These are phyloP conservation scores for Leccinum cinnamomeum DNA, from an alignment of 1,284 basidiomycete species.

Conservation along the genomic window DNA sequence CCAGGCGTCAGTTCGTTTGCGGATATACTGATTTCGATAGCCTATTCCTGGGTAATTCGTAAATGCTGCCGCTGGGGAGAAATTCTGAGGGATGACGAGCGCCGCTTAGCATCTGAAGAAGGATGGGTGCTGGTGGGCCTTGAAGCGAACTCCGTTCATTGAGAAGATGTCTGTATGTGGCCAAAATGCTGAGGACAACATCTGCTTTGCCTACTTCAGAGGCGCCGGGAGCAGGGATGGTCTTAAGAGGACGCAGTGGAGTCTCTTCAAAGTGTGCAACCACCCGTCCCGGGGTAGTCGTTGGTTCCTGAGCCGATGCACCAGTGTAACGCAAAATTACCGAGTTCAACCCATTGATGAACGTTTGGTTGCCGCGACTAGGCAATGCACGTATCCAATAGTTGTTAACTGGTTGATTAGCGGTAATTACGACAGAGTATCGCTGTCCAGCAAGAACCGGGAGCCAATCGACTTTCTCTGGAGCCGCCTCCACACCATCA, in stretches of 20 bases:
- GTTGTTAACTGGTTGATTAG: constrained; percentile 40
- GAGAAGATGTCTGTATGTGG: constrained; percentile 30
- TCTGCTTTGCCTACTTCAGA: constrained; percentile 38
- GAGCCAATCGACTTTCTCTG: constrained; percentile 39
- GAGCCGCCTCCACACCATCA: constrained; percentile 45
- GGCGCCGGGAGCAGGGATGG: constrained; percentile 33
- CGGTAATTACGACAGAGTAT: constrained; percentile 38
- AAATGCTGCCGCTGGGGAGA: constrained; percentile 46
- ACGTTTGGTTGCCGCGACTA: constrained; percentile 23
- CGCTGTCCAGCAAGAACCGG: constrained; percentile 38
- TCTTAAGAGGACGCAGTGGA: constrained; percentile 31
- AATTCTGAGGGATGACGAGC: constrained; percentile 42
- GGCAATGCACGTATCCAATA: constrained; percentile 34
- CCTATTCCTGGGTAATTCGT: constrained; percentile 46
- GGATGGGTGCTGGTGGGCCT: constrained; percentile 43
- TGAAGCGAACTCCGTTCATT: constrained; percentile 39
- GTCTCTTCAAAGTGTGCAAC: constrained; percentile 34
- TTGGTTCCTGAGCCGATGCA: constrained; percentile 38
- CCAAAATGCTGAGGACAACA: constrained; percentile 33
- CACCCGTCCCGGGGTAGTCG: constrained; percentile 19
- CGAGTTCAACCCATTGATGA: constrained; percentile 37
- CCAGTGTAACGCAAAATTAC: constrained; percentile 48
- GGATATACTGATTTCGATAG: constrained; percentile 44
- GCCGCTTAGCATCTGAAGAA: constrained; percentile 55
- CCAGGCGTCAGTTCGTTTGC: constrained; percentile 31